Base-by-base conservation (phyloP, 805 yeast genomes). In the Wickerhamomyces chambardii region DNA sequence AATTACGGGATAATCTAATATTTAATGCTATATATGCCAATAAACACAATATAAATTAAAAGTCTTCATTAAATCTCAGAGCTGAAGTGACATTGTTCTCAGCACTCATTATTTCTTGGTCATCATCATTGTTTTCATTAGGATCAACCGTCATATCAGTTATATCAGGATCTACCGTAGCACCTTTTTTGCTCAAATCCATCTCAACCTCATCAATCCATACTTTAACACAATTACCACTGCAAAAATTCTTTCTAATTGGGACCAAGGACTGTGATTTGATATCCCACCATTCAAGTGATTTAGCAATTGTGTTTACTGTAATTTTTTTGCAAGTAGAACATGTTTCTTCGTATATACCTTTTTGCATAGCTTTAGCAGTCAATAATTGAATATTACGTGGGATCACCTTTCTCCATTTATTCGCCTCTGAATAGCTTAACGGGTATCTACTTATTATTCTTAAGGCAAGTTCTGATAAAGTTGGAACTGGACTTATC, bases 251-350 rank as follows among this genome's bases (percentile, higher is more conserved):
- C 28, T 72, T 56, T 45, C 69, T 66, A 19, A 77, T 60, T 0
- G 84, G 83, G 4, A 75, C 53, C 26, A 61, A 50, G 27, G 55
- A 60, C 37, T 75, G 68, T 28, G 61, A 66, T 33, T 69, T 60
- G 32, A 75, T 61, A 44, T 77, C 78, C 84, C 84, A 77, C 83
- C 83, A 77, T 48, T 77, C 84, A 40, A 68, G 48, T 2, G 69
- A 63, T 44, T 76, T 78, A 0, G 82, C 83, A 12, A 66, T 62
- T 3, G 79, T 72, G 36, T 75, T 77, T 6, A 75, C 67, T 4
- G 69, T 59, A n/a, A 66, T 57, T 4, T 52, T 38, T 7, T 60
- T 53, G 50, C 84, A 77, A 29, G 60, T 58, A 4, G 74, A 68
- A 48, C 84, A 77, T 0, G 63, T 56, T 39, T 75, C 79, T 14